phyloP scores from a whole-genome alignment of 352 stramenopile species.

The Ophiocytium majus region DNA sequence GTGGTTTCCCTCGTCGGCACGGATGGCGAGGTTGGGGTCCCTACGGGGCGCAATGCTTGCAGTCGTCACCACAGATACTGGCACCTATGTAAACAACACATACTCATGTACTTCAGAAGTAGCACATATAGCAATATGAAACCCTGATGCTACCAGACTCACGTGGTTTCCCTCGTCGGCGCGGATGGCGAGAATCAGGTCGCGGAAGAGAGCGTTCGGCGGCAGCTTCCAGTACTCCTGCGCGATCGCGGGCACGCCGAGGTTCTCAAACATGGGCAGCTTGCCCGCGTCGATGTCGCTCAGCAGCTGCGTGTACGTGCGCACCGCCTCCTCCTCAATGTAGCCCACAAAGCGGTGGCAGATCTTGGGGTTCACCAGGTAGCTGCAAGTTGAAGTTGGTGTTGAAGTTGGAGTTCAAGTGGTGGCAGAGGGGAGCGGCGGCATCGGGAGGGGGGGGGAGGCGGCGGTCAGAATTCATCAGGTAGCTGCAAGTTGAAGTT shows the following conservation, averaged over 20 bases:
- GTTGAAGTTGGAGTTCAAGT: too few relatives aligned
- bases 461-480: too few relatives aligned
- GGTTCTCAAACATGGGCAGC: conserved; percentile 67
- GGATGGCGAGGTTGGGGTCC: conserved; percentile 79
- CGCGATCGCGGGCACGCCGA: conserved; percentile 69
- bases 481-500: too few relatives aligned
- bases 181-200: conserved; percentile 78
- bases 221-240: conserved; percentile 79
- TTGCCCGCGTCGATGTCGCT: conserved; percentile 75
- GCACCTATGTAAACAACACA: too few relatives aligned
- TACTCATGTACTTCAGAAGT: too few relatives aligned
- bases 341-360: conserved; percentile 87
- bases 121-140: too few relatives aligned
- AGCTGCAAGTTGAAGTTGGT: too few relatives aligned
- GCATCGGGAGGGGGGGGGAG: conserved; percentile 44
- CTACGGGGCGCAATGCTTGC: too few relatives aligned
- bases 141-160: too few relatives aligned
- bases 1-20: conserved; percentile 80
- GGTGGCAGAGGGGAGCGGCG: conserved; percentile 45
- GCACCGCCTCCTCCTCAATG: conserved; percentile 66
- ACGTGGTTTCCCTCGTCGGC: conserved; percentile 80
- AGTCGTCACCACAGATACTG: too few relatives aligned
- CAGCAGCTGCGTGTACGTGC: conserved; percentile 62
- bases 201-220: conserved; percentile 68
- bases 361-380: conserved; percentile 76